Evolutionary conservation across 495 filamentous ascomycete species (phyloP), one percentile per base, ranked within the genome.

Genomic region (Aspergillus ostianus): DNA sequence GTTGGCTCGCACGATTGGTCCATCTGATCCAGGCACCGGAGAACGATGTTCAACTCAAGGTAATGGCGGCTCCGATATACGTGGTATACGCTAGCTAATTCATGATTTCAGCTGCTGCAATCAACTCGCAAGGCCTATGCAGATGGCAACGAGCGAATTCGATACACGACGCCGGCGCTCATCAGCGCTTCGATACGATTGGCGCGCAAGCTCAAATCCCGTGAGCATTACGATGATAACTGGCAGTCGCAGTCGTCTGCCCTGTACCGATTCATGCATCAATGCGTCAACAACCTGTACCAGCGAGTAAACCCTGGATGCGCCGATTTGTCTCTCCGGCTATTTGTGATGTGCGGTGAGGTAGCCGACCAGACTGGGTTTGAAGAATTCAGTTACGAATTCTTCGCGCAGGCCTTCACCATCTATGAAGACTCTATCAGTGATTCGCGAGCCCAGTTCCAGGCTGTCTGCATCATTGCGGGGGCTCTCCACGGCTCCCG

Each of bases 361-460:
- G 87, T 93, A 29, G 92, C 95, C 21, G 93, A 97, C 66, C 90
- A 94, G 71, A 93, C 87, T 6, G 90, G 89, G 15, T 93, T 93
- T 63, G 94, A 98, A 72, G 94, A 98, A 74, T 89, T 97, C 26
- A 89, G 90, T 18, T 98, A 98, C 73, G 94, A 98, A 73, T 98
- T 95, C 80, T 98, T 97, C 66, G 94, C 93, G 3, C 95, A 98
- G 69, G 94, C 94, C 1, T 98, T 98, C 61, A 98, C 94, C 0
- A 91, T 98, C 30, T 98, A 98, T 70, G 94, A 98, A 69, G 95
- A 98, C 74, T 85, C 90, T 2, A 90, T 98, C 58, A 93, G 90
- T 56, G 94, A 98, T 70, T 96, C 91, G 15, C 87, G 94, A 59
- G 93, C 92, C 0, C 94, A 98, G 68, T 98, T 97, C 79, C 94